Base-by-base conservation (phyloP, 202 grass and related monocot genomes). In the Setaria italica region DNA sequence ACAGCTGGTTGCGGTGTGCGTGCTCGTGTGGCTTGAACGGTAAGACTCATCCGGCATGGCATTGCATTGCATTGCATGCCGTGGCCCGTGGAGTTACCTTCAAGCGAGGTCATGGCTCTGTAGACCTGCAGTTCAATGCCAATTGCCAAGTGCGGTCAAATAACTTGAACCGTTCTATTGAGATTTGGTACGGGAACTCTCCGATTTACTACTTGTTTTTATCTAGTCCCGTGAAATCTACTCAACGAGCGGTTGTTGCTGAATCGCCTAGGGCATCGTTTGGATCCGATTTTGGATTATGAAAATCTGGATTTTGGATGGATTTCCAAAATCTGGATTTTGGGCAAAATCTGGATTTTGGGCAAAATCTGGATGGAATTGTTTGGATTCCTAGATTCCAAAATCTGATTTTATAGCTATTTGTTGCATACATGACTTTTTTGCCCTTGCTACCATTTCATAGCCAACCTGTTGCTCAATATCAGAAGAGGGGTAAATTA, bases 51-150 rank as follows among this genome's bases (percentile, higher is more conserved):
- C 3, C 41, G 7, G 21, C 41, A 11, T 17, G 25, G 25, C 25
- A 25, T 25, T 25, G 25, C 25, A 25, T 2, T 7, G n/a, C 39
- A 13, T 33, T 3, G 77, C 70, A 50, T 32, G 21, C 42, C 77
- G 60, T 65, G 25, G 25, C 25, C 25, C 57, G 29, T 77, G 37
- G 76, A 65, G 60, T 65, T n/a, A 50, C 43, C 77, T 79, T 79
- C 59, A 79, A 59, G 77, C 77, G 43, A 79, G 29, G 43, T 33
- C 42, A 11, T 11, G 58, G 12, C 57, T 43, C 57, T 11, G 41
- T 4, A 35, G 34, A 37, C 9, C 58, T 30, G 25, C 10, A 62
- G 57, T 29, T 60, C 29, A 60, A 60, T 25, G n/a, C n/a, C 9
- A 60, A 29, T 60, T 25, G 57, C 11, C n/a, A 48, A 25, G 20